These are phyloP conservation scores for Cyclocybe cylindracea DNA, from an alignment of 768 basidiomycete genomes.

Conservation along the genomic window DNA sequence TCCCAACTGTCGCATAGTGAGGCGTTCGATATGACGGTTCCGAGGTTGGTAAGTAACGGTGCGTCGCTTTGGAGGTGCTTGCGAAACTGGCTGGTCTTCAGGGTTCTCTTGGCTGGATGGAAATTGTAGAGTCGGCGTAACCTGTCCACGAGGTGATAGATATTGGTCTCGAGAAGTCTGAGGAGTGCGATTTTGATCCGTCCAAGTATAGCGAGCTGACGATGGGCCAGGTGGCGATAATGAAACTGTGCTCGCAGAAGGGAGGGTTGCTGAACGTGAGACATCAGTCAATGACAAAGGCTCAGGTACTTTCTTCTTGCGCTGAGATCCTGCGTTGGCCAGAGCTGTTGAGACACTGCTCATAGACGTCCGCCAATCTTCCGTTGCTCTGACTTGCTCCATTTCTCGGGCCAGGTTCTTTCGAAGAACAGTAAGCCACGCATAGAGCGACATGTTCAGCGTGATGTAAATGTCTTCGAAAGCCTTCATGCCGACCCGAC, in stretches of 20 bases:
- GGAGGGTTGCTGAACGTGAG: slow-evolving; percentile 32
- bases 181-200: slow-evolving; percentile 17
- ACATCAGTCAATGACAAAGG: slow-evolving; percentile 29
- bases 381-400: slow-evolving; percentile 65
- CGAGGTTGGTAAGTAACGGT: slow-evolving; percentile 55
- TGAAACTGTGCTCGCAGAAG: slow-evolving; percentile 15
- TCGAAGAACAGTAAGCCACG: slow-evolving; percentile 77
- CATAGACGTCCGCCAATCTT: slow-evolving; percentile 51
- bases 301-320: slow-evolving; percentile 42
- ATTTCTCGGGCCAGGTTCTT: slow-evolving; percentile 78
- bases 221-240: slow-evolving; percentile 25
- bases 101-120: slow-evolving; percentile 15
- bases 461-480: slow-evolving; percentile 84
- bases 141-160: slow-evolving; percentile 9
- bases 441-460: slow-evolving; percentile 78
- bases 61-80: slow-evolving; percentile 18
- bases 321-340: slow-evolving; percentile 19
- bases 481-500: slow-evolving; percentile 50
- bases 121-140: slow-evolving; percentile 10
- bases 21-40: slow-evolving; percentile 70
- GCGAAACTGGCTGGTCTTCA: slow-evolving; percentile 11
- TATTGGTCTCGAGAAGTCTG: slow-evolving; percentile 18
- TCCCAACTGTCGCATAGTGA: slow-evolving; percentile 83
- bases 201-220: slow-evolving; percentile 20
- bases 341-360: slow-evolving; percentile 27